Evolutionary conservation across 2,329 filamentous ascomycete genomes (phyloP).

Genomic region (Fusarium fracticaudum): DNA sequence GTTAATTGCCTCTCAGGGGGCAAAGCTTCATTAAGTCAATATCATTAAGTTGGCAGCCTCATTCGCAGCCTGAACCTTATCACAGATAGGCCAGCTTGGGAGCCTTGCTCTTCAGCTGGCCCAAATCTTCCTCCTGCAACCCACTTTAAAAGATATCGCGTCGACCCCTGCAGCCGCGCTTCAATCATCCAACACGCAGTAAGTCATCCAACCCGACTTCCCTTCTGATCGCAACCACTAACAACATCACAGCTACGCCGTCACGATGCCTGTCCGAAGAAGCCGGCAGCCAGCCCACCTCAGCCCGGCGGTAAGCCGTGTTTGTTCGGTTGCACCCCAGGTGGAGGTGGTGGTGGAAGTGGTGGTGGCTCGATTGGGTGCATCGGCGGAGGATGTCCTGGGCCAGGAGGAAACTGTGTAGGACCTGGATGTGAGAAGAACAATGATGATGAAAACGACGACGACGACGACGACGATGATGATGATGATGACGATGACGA

Average conservation of each 20-base stretch:
- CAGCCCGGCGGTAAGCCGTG: no score
- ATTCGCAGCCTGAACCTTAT: no score
- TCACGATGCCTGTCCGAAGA: no score
- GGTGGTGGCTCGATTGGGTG: slow-evolving; percentile 2
- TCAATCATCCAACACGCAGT: background rate
- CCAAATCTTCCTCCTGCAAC: background rate
- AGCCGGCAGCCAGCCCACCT: no score
- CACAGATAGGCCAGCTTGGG: background rate
- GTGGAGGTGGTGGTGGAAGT: slow-evolving; percentile 7
- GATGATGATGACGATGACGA: background rate
- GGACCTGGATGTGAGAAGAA: slow-evolving; percentile 4
- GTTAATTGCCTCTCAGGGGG: no score
- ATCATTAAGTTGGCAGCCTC: no score
- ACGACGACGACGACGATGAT: background rate
- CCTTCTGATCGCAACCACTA: no score
- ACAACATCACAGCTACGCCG: no score
- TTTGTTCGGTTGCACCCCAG: background rate
- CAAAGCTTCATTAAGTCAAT: no score
- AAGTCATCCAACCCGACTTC: background rate
- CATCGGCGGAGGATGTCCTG: slow-evolving; percentile 11
- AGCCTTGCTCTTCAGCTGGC: background rate
- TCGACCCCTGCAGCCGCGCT: background rate
- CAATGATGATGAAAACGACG: background rate
- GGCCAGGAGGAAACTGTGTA: slow-evolving; percentile 6
- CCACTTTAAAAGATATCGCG: background rate